phyloP scores from a whole-genome alignment of 148 eudicot species.

The Rhododendron vialii region DNA sequence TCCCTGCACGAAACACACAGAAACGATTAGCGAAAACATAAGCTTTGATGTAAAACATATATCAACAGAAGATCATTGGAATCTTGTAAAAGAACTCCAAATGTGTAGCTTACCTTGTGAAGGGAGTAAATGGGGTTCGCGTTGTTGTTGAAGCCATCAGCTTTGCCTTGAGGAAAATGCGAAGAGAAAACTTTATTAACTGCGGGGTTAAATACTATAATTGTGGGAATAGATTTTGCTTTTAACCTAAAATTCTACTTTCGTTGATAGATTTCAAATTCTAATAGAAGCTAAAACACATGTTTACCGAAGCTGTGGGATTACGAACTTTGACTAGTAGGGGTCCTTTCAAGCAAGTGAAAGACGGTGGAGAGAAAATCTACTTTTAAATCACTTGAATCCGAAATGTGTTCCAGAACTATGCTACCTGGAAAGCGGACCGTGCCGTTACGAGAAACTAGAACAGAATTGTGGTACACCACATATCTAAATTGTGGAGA shows the following conservation, averaged over 20 bases:
- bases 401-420: not conserved
- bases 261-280: not conserved
- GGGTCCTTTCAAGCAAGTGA: not conserved
- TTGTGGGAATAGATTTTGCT: not conserved
- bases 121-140: not conserved
- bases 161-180: conserved; percentile 19
- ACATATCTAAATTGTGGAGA: not conserved
- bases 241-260: not conserved
- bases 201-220: not conserved
- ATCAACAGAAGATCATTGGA: not conserved
- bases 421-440: not conserved
- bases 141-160: conserved; percentile 16
- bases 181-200: not conserved
- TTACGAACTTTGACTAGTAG: not conserved
- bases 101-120: conserved; percentile 32
- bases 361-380: not conserved
- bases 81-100: not conserved
- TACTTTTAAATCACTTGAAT: not conserved
- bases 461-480: not conserved
- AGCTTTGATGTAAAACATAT: not conserved
- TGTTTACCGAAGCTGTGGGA: not conserved
- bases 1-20: conserved; percentile 21
- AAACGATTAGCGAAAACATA: not conserved
- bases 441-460: not conserved
- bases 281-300: not conserved